Percentiles rank a stretch among this genome's conserved stretches.
These are phyloP conservation scores for Auriculariales sp. DNA, from an alignment of 768 basidiomycete species.

Conservation along the genomic window DNA sequence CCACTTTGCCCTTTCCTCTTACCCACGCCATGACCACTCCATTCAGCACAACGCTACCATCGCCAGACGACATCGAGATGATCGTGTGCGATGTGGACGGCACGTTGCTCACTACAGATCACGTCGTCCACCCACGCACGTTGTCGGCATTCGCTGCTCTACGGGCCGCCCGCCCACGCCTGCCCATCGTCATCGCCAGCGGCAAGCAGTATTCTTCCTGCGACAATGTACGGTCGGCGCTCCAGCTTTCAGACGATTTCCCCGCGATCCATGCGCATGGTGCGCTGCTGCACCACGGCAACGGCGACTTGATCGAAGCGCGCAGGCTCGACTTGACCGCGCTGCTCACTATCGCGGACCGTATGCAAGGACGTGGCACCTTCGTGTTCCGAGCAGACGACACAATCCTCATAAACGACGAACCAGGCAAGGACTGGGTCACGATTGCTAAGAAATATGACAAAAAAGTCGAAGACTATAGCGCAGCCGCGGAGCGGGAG, in stretches of 20 bases:
- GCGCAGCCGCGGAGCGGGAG: neutral
- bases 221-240: conserved; percentile 1
- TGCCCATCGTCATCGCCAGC: conserved; percentile 7
- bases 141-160: conserved; percentile 1
- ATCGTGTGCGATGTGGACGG: conserved; percentile 7
- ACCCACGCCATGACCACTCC: no score
- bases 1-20: no score
- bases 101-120: conserved; percentile 4
- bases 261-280: conserved; percentile 6
- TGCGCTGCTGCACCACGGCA: conserved; percentile 3
- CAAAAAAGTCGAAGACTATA: neutral
- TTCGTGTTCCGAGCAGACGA: conserved; percentile 4
- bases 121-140: conserved; percentile 5
- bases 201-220: conserved; percentile 6
- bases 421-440: conserved; percentile 4
- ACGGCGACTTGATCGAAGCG: neutral
- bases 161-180: conserved; percentile 1
- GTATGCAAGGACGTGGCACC: conserved; percentile 1
- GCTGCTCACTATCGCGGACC: conserved; percentile 1
- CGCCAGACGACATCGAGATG: conserved; percentile 5
- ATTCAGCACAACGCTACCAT: no score
- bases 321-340: neutral
- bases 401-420: conserved; percentile 1
- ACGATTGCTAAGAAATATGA: conserved; percentile 4
- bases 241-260: conserved; percentile 1